phyloP scores from a whole-genome alignment of 2,329 filamentous ascomycete species.

The Aspergillus neotritici region DNA sequence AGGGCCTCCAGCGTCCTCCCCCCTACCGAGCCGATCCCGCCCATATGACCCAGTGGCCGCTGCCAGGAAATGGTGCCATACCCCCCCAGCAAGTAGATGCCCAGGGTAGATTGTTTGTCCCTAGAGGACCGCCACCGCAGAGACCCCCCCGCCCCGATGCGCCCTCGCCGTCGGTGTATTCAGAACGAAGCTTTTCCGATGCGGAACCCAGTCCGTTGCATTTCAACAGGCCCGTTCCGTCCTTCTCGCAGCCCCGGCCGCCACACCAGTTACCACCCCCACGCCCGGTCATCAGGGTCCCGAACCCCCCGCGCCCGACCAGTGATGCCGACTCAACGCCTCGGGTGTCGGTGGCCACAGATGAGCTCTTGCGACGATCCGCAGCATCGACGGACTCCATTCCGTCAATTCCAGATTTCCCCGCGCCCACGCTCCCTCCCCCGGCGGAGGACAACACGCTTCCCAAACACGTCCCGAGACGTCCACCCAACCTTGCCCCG shows the following conservation, averaged over 20 bases:
- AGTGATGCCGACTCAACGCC: conserved; percentile 20
- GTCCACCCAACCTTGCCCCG: conserved; percentile 26
- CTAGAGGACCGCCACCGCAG: conserved; percentile 36
- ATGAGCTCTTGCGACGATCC: conserved; percentile 26
- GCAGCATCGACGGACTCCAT: conserved; percentile 19
- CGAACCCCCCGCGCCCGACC: conserved; percentile 16
- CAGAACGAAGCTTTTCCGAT: conserved; percentile 23
- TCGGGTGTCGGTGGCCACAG: conserved; percentile 23
- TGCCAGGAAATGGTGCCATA: conserved; percentile 30
- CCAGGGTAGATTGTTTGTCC: conserved; percentile 22
- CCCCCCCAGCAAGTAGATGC: conserved; percentile 20
- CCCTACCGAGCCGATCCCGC: conserved; percentile 19
- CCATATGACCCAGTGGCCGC: conserved; percentile 43
- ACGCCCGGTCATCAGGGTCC: conserved; percentile 15
- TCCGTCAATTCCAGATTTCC: conserved; percentile 27
- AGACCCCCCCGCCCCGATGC: conserved; percentile 38
- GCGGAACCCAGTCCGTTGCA: conserved; percentile 21
- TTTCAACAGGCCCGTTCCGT: conserved; percentile 17
- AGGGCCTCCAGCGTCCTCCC: conserved; percentile 8
- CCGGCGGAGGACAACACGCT: conserved; percentile 17
- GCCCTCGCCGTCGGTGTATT: conserved; percentile 35
- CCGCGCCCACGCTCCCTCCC: conserved; percentile 15
- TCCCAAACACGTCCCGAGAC: conserved; percentile 17
- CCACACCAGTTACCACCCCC: conserved; percentile 10
- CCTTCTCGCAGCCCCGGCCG: conserved; percentile 26